A percentile compares a stretch with the other conserved stretches of the same genome.
Conservation (phyloP, 768 basidiomycete species). For the Chalciporus piperatus region DNA sequence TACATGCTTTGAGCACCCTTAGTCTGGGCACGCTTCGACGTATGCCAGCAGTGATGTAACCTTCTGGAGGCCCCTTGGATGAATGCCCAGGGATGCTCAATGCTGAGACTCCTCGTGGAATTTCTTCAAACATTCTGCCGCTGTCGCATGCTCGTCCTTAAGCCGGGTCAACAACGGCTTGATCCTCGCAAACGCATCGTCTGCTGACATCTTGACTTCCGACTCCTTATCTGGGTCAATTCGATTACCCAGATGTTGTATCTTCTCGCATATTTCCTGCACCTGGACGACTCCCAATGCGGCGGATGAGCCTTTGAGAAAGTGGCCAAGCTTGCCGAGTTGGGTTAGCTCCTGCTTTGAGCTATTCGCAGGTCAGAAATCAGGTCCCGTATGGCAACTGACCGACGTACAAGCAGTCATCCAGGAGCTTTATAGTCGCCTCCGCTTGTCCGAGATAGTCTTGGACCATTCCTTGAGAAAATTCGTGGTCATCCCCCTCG, state of each 20-base stretch:
- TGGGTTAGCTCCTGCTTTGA: constrained; percentile 53
- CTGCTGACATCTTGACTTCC: constrained; percentile 39
- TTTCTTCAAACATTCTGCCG: constrained; percentile 64
- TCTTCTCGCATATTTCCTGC: constrained; percentile 81
- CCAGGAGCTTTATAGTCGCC: constrained; percentile 75
- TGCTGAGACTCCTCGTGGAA: constrained; percentile 12
- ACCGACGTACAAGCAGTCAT: constrained; percentile 67
- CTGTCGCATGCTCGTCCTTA: constrained; percentile 65
- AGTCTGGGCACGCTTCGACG: constrained; percentile 7
- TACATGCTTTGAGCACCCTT: constrained; percentile 6
- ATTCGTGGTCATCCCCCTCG: constrained; percentile 74
- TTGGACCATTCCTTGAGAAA: constrained; percentile 73
- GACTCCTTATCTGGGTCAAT: constrained; percentile 52
- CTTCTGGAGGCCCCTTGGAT: constrained; percentile 1
- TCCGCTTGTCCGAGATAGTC: constrained; percentile 83
- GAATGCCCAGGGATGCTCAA: constrained; percentile 1
- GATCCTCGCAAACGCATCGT: constrained; percentile 61
- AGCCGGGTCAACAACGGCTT: constrained; percentile 52
- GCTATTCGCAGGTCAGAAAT: constrained; percentile 37
- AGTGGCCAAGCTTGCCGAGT: constrained; percentile 83
- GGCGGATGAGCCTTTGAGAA: constrained; percentile 95
- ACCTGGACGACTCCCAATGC: constrained; percentile 85
- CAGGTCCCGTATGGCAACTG: constrained; percentile 9
- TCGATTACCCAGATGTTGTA: constrained; percentile 79
- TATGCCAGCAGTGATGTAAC: constrained; percentile 12